phyloP scores from a whole-genome alignment of 441 rosid genomes.

The Populus trichocarpa region DNA sequence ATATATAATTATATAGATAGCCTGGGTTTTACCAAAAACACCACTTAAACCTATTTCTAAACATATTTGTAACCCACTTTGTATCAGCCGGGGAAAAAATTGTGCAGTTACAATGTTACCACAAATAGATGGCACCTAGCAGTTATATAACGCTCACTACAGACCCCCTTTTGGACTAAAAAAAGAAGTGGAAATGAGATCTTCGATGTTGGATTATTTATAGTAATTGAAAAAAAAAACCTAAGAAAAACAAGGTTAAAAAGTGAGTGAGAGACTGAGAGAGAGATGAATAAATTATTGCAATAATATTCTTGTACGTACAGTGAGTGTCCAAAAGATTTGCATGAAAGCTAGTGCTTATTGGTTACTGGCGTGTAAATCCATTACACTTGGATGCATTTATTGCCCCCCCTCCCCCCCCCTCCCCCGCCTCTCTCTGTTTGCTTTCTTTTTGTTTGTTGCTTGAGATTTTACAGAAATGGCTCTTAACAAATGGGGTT shows the following conservation, averaged over 20 bases:
- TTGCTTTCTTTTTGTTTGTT: background rate
- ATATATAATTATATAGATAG: no score
- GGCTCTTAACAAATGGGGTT: constrained; percentile 65
- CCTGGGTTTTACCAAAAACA: no score
- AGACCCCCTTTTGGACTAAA: background rate
- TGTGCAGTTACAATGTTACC: no score
- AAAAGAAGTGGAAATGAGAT: background rate
- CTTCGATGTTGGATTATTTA: background rate
- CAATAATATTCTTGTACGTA: background rate
- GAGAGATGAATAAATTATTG: background rate
- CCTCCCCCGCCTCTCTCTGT: constrained; percentile 12
- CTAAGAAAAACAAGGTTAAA: no score
- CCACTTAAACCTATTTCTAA: background rate
- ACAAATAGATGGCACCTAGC: background rate
- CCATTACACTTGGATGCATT: background rate
- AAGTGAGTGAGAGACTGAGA: background rate
- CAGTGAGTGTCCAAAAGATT: constrained; percentile 2
- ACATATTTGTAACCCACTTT: background rate
- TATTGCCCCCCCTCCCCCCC: constrained; percentile 1
- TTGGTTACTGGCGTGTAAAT: constrained; percentile 17
- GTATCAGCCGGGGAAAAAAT: background rate
- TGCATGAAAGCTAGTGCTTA: constrained; percentile 14
- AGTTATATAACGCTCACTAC: background rate
- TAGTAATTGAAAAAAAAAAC: no score
- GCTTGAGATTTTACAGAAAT: constrained; percentile 60